phyloP scores from a whole-genome alignment of 169 alveolate genomes.

The Babesia caballi region DNA sequence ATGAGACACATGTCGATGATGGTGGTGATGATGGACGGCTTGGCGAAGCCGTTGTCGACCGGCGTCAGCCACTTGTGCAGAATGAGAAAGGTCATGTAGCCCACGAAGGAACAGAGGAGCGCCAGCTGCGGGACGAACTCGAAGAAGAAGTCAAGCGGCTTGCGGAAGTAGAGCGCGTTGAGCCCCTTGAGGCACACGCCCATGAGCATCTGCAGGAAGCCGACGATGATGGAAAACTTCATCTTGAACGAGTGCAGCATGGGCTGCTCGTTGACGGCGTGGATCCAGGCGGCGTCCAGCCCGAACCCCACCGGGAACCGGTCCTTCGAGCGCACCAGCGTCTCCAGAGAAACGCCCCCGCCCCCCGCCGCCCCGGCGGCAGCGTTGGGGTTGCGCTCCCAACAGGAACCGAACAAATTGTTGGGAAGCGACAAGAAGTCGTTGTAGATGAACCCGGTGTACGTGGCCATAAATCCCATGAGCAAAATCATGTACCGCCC shows the following conservation, averaged over 20 bases:
- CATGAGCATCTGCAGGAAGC: constrained; percentile 90
- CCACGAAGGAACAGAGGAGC: constrained; percentile 91
- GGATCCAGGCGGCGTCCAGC: constrained; percentile 97
- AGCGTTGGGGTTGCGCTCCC: constrained; percentile 65
- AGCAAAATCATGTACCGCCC: constrained; percentile 91
- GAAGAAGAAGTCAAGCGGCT: constrained; percentile 87
- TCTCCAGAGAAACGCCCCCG: constrained; percentile 17
- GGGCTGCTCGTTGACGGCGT: constrained; percentile 92
- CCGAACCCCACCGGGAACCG: constrained; percentile 93
- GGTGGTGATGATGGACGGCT: constrained; percentile 94
- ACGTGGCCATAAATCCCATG: constrained; percentile 94
- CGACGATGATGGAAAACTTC: constrained; percentile 96
- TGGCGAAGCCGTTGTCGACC: constrained; percentile 74
- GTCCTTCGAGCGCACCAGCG: constrained; percentile 30
- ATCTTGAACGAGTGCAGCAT: constrained; percentile 96
- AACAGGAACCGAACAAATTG: constrained; percentile 88
- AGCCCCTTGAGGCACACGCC: constrained; percentile 93
- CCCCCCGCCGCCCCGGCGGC: constrained; percentile 15
- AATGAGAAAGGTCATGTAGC: constrained; percentile 93
- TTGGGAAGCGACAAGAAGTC: constrained; percentile 95
- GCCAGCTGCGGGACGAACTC: constrained; percentile 97
- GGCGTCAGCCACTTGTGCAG: constrained; percentile 93
- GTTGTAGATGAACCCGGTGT: constrained; percentile 95
- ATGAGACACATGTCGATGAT: constrained; percentile 92
- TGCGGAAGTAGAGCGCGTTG: constrained; percentile 88